Base-by-base conservation (phyloP, 176 grass and related monocot species). In the Dendrocalamus sinicus region DNA sequence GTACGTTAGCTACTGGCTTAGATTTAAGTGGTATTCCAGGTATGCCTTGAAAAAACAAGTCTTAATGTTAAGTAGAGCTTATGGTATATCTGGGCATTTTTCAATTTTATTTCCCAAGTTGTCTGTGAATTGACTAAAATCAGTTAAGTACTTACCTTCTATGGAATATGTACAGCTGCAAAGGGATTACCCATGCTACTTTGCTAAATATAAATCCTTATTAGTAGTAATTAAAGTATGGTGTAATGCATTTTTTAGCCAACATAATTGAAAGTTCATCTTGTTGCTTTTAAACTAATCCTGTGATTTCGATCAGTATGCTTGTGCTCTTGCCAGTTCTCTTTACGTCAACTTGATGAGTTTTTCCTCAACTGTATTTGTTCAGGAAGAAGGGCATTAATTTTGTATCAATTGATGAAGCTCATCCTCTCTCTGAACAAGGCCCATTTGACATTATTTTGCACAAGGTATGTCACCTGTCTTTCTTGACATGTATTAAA, bases 361-460 rank as follows among this genome's bases (percentile, higher is more conserved):
- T 23, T 52, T 72, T 79, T 14, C 28, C 65, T 13, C 40, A 58
- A 59, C n/a, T 67, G n/a, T 22, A 58, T 80, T 81, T 66, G 23
- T 89, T 70, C 89, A 96, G 94, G 87, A 96, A 96, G 75, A 96
- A 96, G 72, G 91, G 94, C 17, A 93, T 96, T 90, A 59, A 80
- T 78, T 97, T 97, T 17, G 70, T 92, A 41, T 72, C 89, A 62
- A 97, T 97, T 75, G 94, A 97, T 84, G 85, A 87, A 20, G 75
- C 43, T 45, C 61, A 26, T 22, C 88, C 92, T 46, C 87, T 97
- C 10, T 78, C 87, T 14, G 88, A 97, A 81, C 94, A 97, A 97
- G 94, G 94, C 19, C 94, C 91, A 57, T 97, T 97, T 86, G 91
- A 97, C 77, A 91, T 97, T 46, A 89, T 97, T 80, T 86, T 97